Percentiles rank a stretch among this genome's conserved stretches.
phyloP scores from a whole-genome alignment of 1,284 basidiomycete species.

The Amylostereum areolatum region DNA sequence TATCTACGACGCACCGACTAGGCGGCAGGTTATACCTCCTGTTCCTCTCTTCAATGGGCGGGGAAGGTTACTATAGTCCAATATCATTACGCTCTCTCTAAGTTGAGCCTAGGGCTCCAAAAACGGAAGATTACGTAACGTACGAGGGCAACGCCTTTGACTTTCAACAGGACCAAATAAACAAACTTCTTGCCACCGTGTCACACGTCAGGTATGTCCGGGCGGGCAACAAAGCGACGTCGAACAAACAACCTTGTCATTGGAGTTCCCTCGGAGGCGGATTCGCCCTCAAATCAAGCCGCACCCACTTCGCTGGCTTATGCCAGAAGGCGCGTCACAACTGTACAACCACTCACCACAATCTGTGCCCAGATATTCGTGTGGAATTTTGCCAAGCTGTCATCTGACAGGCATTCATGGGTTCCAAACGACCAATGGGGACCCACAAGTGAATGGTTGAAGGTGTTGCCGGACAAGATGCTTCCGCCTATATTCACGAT shows the following conservation, averaged over 20 bases:
- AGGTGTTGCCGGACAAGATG: conserved; percentile 45
- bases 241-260: conserved; percentile 20
- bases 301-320: conserved; percentile 45
- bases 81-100: no score
- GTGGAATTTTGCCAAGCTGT: conserved; percentile 34
- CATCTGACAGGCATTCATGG: conserved; percentile 33
- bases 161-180: conserved; percentile 3
- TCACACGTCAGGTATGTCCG: neutral
- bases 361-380: conserved; percentile 50
- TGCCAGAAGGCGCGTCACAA: conserved; percentile 35
- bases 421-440: conserved; percentile 28
- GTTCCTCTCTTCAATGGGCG: no score
- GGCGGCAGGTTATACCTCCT: no score
- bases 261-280: conserved; percentile 37
- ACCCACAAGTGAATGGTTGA: conserved; percentile 32
- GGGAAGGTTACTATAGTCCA: no score
- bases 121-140: no score
- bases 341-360: conserved; percentile 37
- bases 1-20: no score
- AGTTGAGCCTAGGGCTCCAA: no score
- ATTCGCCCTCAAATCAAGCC: conserved; percentile 25
- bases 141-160: neutral
- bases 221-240: conserved; percentile 24
- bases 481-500: conserved; percentile 45
- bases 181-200: no score